phyloP scores from a whole-genome alignment of 1,284 basidiomycete species.

The Ceratobasidium sp. region DNA sequence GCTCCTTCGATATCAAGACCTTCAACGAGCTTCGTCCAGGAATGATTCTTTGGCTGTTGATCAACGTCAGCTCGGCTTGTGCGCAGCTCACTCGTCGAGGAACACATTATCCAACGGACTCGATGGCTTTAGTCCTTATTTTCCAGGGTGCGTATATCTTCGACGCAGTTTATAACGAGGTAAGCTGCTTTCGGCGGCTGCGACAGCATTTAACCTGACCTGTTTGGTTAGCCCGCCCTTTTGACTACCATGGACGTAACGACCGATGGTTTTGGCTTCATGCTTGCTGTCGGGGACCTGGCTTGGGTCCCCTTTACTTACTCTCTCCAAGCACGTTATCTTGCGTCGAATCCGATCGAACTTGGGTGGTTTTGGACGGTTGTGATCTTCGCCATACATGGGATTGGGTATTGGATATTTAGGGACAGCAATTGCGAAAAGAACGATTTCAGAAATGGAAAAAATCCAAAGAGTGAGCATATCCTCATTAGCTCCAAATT shows the following conservation, averaged over 20 bases:
- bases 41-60: conserved; percentile 93
- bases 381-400: conserved; percentile 77
- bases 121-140: conserved; percentile 88
- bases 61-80: conserved; percentile 93
- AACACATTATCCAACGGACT: conserved; percentile 82
- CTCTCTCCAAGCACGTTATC: conserved; percentile 92
- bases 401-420: conserved; percentile 93
- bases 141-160: conserved; percentile 92
- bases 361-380: conserved; percentile 76
- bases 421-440: conserved; percentile 92
- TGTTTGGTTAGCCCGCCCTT: conserved; percentile 68
- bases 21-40: conserved; percentile 98
- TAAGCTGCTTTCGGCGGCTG: conserved; percentile 56
- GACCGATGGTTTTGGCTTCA: conserved; percentile 98
- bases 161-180: conserved; percentile 92
- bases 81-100: conserved; percentile 87
- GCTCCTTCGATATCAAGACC: conserved; percentile 93
- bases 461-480: conserved; percentile 88
- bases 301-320: conserved; percentile 97
- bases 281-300: conserved; percentile 95
- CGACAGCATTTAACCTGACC: too few species aligned
- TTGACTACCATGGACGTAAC: conserved; percentile 99
- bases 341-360: conserved; percentile 88
- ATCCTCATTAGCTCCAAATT: too few species aligned
- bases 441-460: conserved; percentile 93